Evolutionary conservation across 805 yeast species (phyloP), one percentile per base, ranked within the genome.

Genomic region (Candida boleticola): DNA sequence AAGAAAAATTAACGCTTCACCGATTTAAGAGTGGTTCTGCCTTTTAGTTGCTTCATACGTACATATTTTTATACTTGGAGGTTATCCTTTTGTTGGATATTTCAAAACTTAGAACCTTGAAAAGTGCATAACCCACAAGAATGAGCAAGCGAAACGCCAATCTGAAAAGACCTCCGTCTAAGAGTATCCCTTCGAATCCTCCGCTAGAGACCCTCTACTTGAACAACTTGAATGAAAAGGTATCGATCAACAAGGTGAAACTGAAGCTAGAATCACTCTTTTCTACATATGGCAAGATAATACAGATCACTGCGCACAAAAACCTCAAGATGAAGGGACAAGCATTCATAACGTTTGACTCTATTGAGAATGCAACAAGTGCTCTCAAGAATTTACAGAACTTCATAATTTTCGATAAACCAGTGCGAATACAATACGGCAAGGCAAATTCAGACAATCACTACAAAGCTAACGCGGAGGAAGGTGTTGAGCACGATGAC

Each of bases 261-360:
- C 45, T 53, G 2, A 66, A 66, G 5, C 66, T 88, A 2, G 43
- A 43, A 2, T 55, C 60, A 6, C 45, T 72, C 0, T 82, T 82
- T 43, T 51, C 52, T 3, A 55, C 66, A 14, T 75, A 65, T 53
- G 82, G 83, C 0, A 66, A 66, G 1, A 63, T 83, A 1, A 42
- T 71, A 13, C 75, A 73, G 23, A 61, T 87, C 10, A 66, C 76
- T 2, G 79, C 87, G 1, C 80, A 79, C 43, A 75, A 74, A 45
- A 82, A 79, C 49, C 52, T 86, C n/a, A 74, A 70, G 47, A 71
- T 83, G 75, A 74, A 83, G 43, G 96, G 96, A 2, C 96, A 88
- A 59, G 96, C 95, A 1, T 88, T 86, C 58, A 71, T 88, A 4
- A 77, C 86, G 0, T 78, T 81, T 40, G 69, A 63, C 3, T 54